Evolutionary conservation across 441 rosid species (phyloP).

Genomic region (Rhodomyrtus psidioides): DNA sequence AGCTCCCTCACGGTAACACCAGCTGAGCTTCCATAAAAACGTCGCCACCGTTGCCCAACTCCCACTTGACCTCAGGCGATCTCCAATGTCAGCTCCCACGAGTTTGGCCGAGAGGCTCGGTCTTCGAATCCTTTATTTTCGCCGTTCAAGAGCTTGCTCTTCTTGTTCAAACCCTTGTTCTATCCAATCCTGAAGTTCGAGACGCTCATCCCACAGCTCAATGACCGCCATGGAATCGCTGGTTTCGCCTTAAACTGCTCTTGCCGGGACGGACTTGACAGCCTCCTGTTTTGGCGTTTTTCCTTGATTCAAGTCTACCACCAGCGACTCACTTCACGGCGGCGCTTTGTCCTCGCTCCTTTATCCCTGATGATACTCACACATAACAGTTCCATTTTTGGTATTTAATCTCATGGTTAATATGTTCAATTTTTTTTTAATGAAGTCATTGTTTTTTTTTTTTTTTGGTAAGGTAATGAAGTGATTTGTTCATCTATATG

Average conservation of each 20-base stretch:
- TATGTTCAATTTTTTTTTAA: no score
- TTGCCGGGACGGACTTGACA: background rate
- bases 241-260: background rate
- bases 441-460: no score
- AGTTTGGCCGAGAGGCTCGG: background rate
- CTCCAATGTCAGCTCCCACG: no score
- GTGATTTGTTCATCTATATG: background rate
- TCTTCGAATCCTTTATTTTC: background rate
- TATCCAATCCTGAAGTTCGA: background rate
- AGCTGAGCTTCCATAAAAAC: no score
- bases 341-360: accelerated
- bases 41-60: no score
- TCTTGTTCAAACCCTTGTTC: no score
- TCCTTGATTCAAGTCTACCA: background rate
- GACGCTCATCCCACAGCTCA: background rate
- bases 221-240: accelerated
- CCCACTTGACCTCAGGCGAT: background rate
- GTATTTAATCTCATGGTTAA: no score
- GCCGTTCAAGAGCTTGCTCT: background rate
- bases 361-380: background rate
- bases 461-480: no score
- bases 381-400: no score
- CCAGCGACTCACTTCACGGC: background rate
- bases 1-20: background rate
- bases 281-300: background rate